Conservation (phyloP, 129 eudicot genomes). For the Rutidosis leptorrhynchoides region DNA sequence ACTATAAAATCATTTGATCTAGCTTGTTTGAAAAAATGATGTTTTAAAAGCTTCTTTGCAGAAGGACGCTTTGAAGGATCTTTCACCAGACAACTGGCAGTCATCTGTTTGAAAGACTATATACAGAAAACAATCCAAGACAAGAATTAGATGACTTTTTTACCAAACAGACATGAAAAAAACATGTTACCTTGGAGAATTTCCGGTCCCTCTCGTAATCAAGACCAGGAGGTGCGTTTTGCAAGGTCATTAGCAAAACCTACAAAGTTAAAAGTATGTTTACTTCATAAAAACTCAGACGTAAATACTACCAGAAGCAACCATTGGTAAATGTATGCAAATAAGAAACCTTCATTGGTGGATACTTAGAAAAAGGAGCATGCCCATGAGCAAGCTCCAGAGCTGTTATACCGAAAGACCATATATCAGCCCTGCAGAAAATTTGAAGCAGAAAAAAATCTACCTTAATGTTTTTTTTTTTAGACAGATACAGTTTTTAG, state of each 20-base stretch:
- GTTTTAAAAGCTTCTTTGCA: constrained; percentile 39
- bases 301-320: constrained; percentile 9
- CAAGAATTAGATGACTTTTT: constrained; percentile 13
- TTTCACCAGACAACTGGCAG: constrained; percentile 48
- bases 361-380: constrained; percentile 43
- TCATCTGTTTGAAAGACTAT: constrained; percentile 54
- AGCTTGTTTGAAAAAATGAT: constrained; percentile 44
- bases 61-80: constrained; percentile 46
- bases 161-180: constrained; percentile 9
- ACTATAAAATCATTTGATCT: constrained; percentile 43
- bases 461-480: no score
- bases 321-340: background rate
- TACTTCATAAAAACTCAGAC: constrained; percentile 16
- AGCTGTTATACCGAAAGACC: constrained; percentile 48
- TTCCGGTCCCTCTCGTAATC: constrained; percentile 35
- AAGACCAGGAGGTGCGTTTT: constrained; percentile 43
- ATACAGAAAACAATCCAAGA: constrained; percentile 14
- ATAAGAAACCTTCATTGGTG: constrained; percentile 38
- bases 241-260: constrained; percentile 44
- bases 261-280: constrained; percentile 15
- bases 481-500: no score
- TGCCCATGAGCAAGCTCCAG: constrained; percentile 51
- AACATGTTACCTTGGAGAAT: constrained; percentile 36
- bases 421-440: constrained; percentile 41
- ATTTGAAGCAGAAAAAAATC: no score